Conservation (phyloP, 1,284 basidiomycete genomes). For the Cutaneotrichosporon arboriforme region DNA sequence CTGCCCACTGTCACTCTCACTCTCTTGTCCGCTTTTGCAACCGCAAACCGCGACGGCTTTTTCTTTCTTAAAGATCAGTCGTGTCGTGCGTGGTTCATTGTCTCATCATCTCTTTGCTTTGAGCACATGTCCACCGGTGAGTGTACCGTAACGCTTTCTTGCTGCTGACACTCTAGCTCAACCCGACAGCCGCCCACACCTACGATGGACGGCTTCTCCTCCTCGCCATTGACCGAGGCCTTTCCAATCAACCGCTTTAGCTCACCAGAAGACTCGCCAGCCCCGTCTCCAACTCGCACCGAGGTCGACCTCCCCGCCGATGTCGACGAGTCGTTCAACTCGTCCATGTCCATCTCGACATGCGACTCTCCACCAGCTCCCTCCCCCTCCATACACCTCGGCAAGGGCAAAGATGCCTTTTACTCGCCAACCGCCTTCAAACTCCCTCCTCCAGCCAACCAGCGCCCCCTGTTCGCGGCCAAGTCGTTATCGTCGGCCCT, state of each 20-base stretch:
- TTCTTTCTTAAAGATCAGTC: too few relatives aligned
- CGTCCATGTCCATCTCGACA: constrained; percentile 40
- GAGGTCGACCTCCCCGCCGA: constrained; percentile 43
- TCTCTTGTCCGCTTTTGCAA: too few relatives aligned
- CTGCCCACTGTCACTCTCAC: too few relatives aligned
- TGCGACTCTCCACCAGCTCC: constrained; percentile 24
- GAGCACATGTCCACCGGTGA: too few relatives aligned
- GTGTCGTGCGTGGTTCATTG: too few relatives aligned
- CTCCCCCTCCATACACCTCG: constrained; percentile 11
- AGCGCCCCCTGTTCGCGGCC: neutral
- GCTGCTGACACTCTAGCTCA: neutral
- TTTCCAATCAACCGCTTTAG: constrained; percentile 31
- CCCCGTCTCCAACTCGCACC: constrained; percentile 39
- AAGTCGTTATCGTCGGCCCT: constrained; percentile 1
- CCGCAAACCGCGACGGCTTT: too few relatives aligned
- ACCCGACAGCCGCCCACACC: neutral
- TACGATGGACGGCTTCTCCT: constrained; percentile 35
- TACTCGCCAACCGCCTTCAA: neutral
- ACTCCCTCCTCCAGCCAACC: neutral
- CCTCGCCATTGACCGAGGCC: constrained; percentile 40
- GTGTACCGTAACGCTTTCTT: neutral
- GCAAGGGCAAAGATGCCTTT: neutral
- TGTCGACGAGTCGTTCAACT: constrained; percentile 48
- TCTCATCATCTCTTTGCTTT: too few relatives aligned
- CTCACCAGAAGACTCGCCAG: constrained; percentile 23